Evolutionary conservation across 2,329 filamentous ascomycete species (phyloP).

Genomic region (Colletotrichum sp.): DNA sequence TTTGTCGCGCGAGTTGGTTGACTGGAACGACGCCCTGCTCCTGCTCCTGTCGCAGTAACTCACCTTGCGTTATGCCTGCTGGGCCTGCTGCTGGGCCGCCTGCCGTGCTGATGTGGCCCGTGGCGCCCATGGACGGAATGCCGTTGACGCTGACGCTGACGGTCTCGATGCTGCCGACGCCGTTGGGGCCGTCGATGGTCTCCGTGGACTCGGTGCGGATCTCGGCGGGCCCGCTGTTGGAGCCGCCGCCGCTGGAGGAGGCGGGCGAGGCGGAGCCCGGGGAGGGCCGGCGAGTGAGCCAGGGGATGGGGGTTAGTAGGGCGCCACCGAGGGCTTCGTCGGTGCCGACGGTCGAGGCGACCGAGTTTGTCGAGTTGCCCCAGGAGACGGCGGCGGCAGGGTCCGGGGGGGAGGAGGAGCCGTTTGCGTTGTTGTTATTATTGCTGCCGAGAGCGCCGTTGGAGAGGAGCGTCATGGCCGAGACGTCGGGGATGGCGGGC

Average conservation of each 20-base stretch:
- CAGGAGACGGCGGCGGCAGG: slow-evolving; percentile 47
- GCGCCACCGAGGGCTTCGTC: slow-evolving; percentile 92
- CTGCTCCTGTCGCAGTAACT: slow-evolving; percentile 86
- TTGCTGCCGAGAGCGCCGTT: slow-evolving; percentile 64
- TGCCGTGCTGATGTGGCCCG: slow-evolving; percentile 20
- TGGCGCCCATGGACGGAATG: slow-evolving; percentile 57
- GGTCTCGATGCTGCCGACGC: slow-evolving; percentile 79
- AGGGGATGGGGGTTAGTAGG: slow-evolving; percentile 90
- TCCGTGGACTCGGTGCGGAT: slow-evolving; percentile 77
- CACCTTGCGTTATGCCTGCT: slow-evolving; percentile 76
- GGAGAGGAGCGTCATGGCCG: slow-evolving; percentile 54
- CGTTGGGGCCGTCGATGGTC: slow-evolving; percentile 82
- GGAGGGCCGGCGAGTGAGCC: slow-evolving; percentile 61
- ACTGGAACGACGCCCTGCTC: slow-evolving; percentile 79
- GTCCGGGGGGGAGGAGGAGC: slow-evolving; percentile 24
- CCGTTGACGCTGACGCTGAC: slow-evolving; percentile 79
- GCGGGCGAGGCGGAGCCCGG: slow-evolving; percentile 22
- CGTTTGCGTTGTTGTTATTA: slow-evolving; percentile 5
- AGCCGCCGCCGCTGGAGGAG: slow-evolving; percentile 4
- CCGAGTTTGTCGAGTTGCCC: slow-evolving; percentile 50
- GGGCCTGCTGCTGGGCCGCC: slow-evolving; percentile 30
- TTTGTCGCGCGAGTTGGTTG: slow-evolving; percentile 56
- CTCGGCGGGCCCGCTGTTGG: slow-evolving; percentile 41
- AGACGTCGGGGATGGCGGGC: slow-evolving; percentile 63
- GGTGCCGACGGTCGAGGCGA: slow-evolving; percentile 64